Evolutionary conservation across 208 protist species (phyloP).

Genomic region (Acanthamoeba healyi): DNA sequence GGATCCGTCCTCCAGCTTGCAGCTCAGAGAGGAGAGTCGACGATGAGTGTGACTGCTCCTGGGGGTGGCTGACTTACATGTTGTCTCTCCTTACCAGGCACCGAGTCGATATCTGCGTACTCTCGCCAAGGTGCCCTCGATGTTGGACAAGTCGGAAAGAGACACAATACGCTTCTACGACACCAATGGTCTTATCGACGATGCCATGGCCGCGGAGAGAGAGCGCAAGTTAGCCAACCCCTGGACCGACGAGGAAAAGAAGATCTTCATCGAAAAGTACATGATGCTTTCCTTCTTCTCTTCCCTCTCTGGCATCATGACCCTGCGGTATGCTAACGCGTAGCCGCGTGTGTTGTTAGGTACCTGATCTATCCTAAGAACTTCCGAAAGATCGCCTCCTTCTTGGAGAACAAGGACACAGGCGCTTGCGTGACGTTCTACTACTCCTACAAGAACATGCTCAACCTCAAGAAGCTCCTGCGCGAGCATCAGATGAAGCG

Average conservation of each 20-base stretch:
- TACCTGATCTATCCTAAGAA: constrained; percentile 76
- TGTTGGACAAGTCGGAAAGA: constrained; percentile 32
- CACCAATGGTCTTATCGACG: constrained; percentile 69
- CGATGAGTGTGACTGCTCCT: too few relatives aligned
- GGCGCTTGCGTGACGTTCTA: constrained; percentile 61
- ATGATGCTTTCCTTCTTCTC: not conserved
- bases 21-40: too few relatives aligned
- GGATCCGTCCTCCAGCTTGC: too few relatives aligned
- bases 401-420: constrained; percentile 70
- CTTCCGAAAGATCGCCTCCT: constrained; percentile 73
- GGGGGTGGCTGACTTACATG: not conserved
- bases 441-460: constrained; percentile 76
- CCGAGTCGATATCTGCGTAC: constrained; percentile 65
- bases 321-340: not conserved
- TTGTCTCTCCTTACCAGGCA: not conserved
- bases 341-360: not conserved
- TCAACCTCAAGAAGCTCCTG: constrained; percentile 77
- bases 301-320: not conserved
- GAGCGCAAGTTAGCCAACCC: constrained; percentile 73
- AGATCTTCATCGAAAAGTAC: constrained; percentile 76
- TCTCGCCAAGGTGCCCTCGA: constrained; percentile 36
- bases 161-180: constrained; percentile 40
- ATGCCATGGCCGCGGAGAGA: constrained; percentile 65
- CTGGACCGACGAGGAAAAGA: constrained; percentile 71
- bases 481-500: constrained; percentile 76